phyloP scores from a whole-genome alignment of 2,329 filamentous ascomycete species.

The Westerdykella sp. region DNA sequence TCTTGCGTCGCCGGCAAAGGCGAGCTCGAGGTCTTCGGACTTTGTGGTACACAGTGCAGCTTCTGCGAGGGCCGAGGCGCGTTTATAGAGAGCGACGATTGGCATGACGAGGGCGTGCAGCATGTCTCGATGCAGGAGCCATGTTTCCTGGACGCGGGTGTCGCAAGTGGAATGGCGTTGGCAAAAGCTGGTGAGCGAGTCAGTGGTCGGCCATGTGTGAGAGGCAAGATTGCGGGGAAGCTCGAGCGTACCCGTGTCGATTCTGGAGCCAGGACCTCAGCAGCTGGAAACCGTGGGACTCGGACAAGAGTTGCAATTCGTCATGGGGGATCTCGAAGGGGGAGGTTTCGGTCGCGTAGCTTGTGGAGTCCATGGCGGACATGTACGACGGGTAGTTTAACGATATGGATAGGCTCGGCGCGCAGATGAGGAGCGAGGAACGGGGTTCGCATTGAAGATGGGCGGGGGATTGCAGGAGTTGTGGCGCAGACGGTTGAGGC shows the following conservation, averaged over 20 bases:
- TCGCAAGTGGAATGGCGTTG: constrained; percentile 33
- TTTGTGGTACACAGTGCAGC: constrained; percentile 44
- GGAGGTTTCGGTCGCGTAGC: constrained; percentile 1
- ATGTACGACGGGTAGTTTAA: neutral
- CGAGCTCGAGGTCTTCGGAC: constrained; percentile 50
- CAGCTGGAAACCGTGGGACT: constrained; percentile 41
- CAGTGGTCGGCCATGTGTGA: neutral
- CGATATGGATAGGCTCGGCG: neutral
- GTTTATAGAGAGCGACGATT: constrained; percentile 51
- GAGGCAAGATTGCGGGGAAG: neutral
- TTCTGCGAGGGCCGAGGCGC: constrained; percentile 49
- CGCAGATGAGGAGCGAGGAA: neutral
- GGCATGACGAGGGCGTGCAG: constrained; percentile 54
- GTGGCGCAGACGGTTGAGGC: too few species aligned
- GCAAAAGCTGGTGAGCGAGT: constrained; percentile 38
- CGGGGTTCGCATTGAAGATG: constrained; percentile 3
- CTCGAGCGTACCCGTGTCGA: too few species aligned
- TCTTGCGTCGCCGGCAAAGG: constrained; percentile 52
- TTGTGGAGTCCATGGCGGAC: constrained; percentile 1
- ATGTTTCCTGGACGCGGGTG: constrained; percentile 32
- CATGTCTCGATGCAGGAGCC: constrained; percentile 52
- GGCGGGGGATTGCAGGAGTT: neutral
- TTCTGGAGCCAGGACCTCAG: constrained; percentile 36
- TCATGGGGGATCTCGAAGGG: constrained; percentile 41
- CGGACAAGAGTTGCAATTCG: constrained; percentile 36